Percentiles rank a stretch among this genome's conserved stretches.
Conservation (phyloP, 164 flowering plant species). For the Chimonanthus praecox region DNA sequence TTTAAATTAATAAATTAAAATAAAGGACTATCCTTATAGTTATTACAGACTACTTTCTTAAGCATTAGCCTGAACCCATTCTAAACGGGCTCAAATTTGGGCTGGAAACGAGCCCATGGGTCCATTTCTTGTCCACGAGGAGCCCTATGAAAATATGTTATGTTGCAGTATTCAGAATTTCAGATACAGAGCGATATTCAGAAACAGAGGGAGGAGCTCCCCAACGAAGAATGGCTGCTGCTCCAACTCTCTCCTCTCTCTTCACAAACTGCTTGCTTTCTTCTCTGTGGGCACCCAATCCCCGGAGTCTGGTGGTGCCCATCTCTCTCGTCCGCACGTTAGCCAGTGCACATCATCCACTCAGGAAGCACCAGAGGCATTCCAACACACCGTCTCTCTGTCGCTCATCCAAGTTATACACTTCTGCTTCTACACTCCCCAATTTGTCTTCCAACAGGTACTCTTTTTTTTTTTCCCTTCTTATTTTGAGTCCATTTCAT, state of each 20-base stretch:
- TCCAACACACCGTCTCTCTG: conserved; percentile 7
- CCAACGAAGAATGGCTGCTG: neutral
- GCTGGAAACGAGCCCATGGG: too few species aligned
- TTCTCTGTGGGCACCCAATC: conserved; percentile 18
- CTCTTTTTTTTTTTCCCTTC: neutral
- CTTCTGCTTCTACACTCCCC: conserved; percentile 5
- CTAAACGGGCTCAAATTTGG: too few species aligned
- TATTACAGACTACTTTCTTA: too few species aligned
- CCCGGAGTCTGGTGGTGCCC: conserved; percentile 21
- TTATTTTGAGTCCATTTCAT: neutral
- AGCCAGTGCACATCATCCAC: conserved; percentile 16
- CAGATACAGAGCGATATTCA: too few species aligned
- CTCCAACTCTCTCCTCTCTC: neutral
- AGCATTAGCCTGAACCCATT: too few species aligned
- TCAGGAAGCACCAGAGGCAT: conserved; percentile 7
- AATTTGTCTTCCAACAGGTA: conserved; percentile 27
- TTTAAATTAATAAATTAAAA: too few species aligned
- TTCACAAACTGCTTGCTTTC: conserved; percentile 11
- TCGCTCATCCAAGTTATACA: conserved; percentile 11
- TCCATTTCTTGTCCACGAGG: too few species aligned
- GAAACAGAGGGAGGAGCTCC: neutral
- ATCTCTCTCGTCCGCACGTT: conserved; percentile 28
- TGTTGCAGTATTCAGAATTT: too few species aligned
- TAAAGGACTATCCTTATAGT: too few species aligned
- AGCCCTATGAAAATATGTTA: too few species aligned